Percentiles rank a stretch among this genome's conserved stretches.
Conservation (phyloP, 116 monocot genomes). For the Dioscorea cayenensis region DNA sequence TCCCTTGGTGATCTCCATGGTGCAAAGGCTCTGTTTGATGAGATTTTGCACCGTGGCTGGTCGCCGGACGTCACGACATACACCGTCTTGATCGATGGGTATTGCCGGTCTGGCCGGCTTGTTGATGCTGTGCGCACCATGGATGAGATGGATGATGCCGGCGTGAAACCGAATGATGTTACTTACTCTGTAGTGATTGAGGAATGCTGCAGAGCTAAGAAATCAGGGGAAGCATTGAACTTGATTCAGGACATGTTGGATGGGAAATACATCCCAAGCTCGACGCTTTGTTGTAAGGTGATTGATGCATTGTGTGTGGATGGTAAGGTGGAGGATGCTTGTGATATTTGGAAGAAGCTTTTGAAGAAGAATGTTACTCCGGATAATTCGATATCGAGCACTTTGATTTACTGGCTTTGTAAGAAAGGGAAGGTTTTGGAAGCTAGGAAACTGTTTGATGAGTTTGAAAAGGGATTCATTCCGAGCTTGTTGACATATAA, state of each 20-base stretch:
- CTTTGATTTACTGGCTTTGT: slow-evolving; percentile 78
- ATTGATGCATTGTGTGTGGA: slow-evolving; percentile 63
- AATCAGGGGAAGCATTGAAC: slow-evolving; percentile 50
- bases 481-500: slow-evolving; percentile 58
- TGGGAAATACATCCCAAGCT: slow-evolving; percentile 34
- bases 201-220: slow-evolving; percentile 36
- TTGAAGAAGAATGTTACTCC: slow-evolving; percentile 58
- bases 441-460: slow-evolving; percentile 54
- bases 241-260: slow-evolving; percentile 58
- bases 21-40: slow-evolving; percentile 36
- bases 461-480: slow-evolving; percentile 53
- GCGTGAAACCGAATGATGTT: slow-evolving; percentile 32
- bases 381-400: slow-evolving; percentile 60
- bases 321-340: slow-evolving; percentile 62
- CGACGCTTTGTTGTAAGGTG: slow-evolving; percentile 58
- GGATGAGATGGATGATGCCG: slow-evolving; percentile 49
- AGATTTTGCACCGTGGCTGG: slow-evolving; percentile 26
- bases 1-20: slow-evolving; percentile 27
- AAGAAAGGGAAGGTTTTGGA: slow-evolving; percentile 47
- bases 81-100: slow-evolving; percentile 45
- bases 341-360: slow-evolving; percentile 54
- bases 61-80: slow-evolving; percentile 45
- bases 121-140: slow-evolving; percentile 26
- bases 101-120: slow-evolving; percentile 29
- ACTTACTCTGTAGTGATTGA: slow-evolving; percentile 42